Conservation (phyloP, 176 grass and related monocot species). For the Aegilops tauschii region DNA sequence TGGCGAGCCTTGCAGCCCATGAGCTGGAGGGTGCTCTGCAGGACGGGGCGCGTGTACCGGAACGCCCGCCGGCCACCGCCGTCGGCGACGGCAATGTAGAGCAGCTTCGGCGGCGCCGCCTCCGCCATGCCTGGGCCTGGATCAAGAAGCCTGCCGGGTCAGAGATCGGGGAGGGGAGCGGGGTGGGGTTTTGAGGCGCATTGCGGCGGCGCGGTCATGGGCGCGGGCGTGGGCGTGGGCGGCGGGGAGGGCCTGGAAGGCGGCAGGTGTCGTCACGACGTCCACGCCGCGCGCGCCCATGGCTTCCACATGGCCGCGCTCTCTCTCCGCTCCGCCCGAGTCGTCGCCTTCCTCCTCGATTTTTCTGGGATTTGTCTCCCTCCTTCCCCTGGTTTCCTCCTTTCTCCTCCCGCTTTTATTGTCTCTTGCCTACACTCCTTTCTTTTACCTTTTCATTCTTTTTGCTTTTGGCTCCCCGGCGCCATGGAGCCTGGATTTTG, state of each 20-base stretch:
- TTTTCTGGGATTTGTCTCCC: not conserved
- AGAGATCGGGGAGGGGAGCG: not conserved
- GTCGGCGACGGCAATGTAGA: conserved; percentile 85
- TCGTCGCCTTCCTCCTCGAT: not conserved
- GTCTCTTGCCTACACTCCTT: not conserved
- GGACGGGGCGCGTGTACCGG: conserved; percentile 72
- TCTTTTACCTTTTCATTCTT: not conserved
- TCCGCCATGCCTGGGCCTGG: conserved; percentile 20
- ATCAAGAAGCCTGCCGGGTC: not conserved
- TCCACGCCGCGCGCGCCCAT: conserved; percentile 50
- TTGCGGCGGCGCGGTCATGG: conserved; percentile 41
- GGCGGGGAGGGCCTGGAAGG: not conserved
- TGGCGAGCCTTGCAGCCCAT: conserved; percentile 97
- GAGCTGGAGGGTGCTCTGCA: conserved; percentile 88
- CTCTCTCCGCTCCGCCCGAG: not conserved
- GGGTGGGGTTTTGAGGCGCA: conserved; percentile 34
- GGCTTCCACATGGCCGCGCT: conserved; percentile 51
- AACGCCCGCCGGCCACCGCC: conserved; percentile 43
- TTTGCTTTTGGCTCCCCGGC: no score
- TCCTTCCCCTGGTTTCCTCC: not conserved
- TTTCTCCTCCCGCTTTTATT: not conserved
- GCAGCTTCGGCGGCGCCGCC: conserved; percentile 50
- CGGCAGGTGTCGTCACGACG: conserved; percentile 37
- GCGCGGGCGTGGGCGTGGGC: not conserved
- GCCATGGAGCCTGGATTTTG: no score